Conservation (phyloP, 2,329 filamentous ascomycete genomes). For the Dactylonectria estremocensis region DNA sequence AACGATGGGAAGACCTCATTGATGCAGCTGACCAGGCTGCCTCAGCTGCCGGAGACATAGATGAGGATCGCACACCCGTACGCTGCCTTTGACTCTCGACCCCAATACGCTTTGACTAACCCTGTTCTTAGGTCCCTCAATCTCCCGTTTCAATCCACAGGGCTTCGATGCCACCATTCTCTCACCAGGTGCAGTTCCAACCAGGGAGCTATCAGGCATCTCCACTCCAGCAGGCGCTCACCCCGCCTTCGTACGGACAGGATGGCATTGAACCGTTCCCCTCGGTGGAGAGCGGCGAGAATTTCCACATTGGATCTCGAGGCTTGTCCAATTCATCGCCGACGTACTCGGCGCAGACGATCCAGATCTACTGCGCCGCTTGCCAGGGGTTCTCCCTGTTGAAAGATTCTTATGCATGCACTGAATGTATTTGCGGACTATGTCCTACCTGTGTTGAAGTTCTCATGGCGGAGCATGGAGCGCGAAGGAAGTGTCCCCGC, state of each 20-base stretch:
- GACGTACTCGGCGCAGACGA: conserved; percentile 79
- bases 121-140: conserved; percentile 68
- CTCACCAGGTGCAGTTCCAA: conserved; percentile 73
- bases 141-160: conserved; percentile 76
- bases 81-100: neutral
- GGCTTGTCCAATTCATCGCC: conserved; percentile 80
- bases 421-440: conserved; percentile 94
- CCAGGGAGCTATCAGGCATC: conserved; percentile 84
- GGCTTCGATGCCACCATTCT: conserved; percentile 73
- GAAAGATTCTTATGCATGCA: conserved; percentile 91
- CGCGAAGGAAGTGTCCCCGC: conserved; percentile 82
- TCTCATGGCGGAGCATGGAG: conserved; percentile 82
- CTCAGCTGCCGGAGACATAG: conserved; percentile 90
- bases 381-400: conserved; percentile 85
- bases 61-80: conserved; percentile 92
- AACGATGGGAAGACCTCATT: conserved; percentile 96
- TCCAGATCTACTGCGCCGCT: conserved; percentile 93
- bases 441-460: conserved; percentile 91
- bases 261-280: conserved; percentile 86
- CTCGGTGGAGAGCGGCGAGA: conserved; percentile 86
- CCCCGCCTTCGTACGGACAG: conserved; percentile 81
- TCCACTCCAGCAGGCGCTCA: conserved; percentile 90
- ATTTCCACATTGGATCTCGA: conserved; percentile 78
- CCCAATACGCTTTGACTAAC: conserved; percentile 43
- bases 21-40: conserved; percentile 83